Evolutionary conservation across 768 basidiomycete species (phyloP).

Genomic region (Tubosaeta sp.): DNA sequence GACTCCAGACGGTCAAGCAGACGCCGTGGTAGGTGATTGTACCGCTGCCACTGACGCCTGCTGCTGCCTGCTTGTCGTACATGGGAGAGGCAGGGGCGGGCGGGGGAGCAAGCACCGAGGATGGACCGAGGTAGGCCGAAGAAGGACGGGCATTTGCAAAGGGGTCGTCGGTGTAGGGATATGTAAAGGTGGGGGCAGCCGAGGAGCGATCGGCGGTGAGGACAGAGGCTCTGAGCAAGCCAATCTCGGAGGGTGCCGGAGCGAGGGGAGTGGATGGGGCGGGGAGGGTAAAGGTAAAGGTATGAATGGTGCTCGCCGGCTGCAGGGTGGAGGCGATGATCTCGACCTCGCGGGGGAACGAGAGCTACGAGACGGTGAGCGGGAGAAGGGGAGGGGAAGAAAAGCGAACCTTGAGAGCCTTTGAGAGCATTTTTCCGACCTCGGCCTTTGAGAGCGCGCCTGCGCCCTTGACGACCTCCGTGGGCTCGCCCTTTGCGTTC

Average conservation of each 20-base stretch:
- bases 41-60: slow-evolving; percentile 36
- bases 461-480: slow-evolving; percentile 64
- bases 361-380: slow-evolving; percentile 49
- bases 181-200: slow-evolving; percentile 62
- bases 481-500: slow-evolving; percentile 51
- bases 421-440: slow-evolving; percentile 85
- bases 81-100: slow-evolving; percentile 24
- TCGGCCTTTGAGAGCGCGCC: slow-evolving; percentile 83
- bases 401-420: slow-evolving; percentile 73
- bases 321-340: slow-evolving; percentile 93
- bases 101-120: slow-evolving; percentile 50
- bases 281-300: slow-evolving; percentile 84
- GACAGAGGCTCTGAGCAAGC: slow-evolving; percentile 67
- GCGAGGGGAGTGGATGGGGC: slow-evolving; percentile 73
- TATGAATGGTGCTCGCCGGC: slow-evolving; percentile 89
- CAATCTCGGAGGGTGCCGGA: slow-evolving; percentile 59
- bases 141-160: slow-evolving; percentile 67
- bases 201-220: slow-evolving; percentile 64
- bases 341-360: slow-evolving; percentile 89
- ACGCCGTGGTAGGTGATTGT: slow-evolving; percentile 81
- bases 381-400: background rate
- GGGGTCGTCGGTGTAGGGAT: slow-evolving; percentile 73
- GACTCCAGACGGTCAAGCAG: slow-evolving; percentile 93
- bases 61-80: slow-evolving; percentile 28
- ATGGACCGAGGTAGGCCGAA: slow-evolving; percentile 75